Evolutionary conservation across 2,329 filamentous ascomycete species (phyloP), one percentile per base, ranked within the genome.

Genomic region (Scytalidium lignicola): DNA sequence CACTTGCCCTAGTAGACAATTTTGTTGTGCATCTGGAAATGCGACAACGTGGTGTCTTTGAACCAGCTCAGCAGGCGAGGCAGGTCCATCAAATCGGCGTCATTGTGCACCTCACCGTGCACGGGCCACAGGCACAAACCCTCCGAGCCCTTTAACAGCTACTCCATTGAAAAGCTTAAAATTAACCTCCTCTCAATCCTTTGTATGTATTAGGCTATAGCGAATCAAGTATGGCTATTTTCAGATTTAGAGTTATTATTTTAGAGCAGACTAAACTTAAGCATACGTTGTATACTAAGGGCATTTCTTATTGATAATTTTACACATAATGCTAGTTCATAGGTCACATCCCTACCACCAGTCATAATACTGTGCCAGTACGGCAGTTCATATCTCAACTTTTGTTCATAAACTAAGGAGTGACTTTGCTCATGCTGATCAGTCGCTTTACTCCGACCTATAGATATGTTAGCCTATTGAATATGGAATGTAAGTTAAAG

Each of bases 401-500:
- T 37, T 37, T 37, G 15, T 37, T 43, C 26, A 43, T 43, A 26
- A 26, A 26, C 43, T 55, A 66, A 52, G 85, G 80, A 8, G 86
- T 89, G 28, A 81, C 85, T 68, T 84, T 85, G 72, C 86, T 89
- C 86, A 90, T 90, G 66, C 81, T 84, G 60, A 90, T 81, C 62
- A 90, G 72, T 56, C 86, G 78, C 70, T 90, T 90, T 41, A 90
- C 80, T 62, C 86, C 86, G 58, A 86, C 82, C 84, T 88, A 54
- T 41, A 51, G 39, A 43, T 12, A 28, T 22, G 62, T 82, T 72
- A 82, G 74, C 19, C 46, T 47, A 22, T 45, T 37, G 43, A 23
- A 17, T 17, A 43, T 26, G 6, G 32, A 50, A 39, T 43, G n/a
- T 28, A 29, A 23, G 26, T 13, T 20, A 48, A 43, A 45, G 13